Conservation (phyloP, 2,329 filamentous ascomycete species). For the Hypoxylon sp. region DNA sequence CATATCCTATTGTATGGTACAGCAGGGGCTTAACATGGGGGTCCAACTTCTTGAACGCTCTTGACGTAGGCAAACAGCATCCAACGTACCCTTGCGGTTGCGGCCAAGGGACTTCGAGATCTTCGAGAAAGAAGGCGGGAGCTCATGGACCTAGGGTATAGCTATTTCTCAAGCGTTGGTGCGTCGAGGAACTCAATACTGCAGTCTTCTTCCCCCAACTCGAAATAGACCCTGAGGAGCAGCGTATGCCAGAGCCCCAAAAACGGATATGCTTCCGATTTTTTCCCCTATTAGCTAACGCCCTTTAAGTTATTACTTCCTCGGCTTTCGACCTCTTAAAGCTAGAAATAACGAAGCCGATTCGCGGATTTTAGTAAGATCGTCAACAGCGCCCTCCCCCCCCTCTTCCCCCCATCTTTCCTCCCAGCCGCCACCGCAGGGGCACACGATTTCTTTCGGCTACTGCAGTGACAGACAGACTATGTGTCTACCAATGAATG, state of each 20-base stretch:
- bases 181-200: not conserved
- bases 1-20: conserved; percentile 9
- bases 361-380: conserved; percentile 6
- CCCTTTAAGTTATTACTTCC: not conserved
- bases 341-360: conserved; percentile 4
- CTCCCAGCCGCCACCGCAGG: conserved; percentile 10
- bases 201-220: conserved; percentile 3
- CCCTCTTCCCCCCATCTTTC: conserved; percentile 22
- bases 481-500: conserved; percentile 30
- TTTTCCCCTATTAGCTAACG: conserved; percentile 12
- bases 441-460: conserved; percentile 23
- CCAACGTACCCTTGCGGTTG: not conserved
- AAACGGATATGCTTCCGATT: conserved; percentile 4
- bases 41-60: conserved; percentile 12
- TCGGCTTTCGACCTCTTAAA: not conserved
- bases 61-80: conserved; percentile 11
- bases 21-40: conserved; percentile 3
- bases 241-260: conserved; percentile 12
- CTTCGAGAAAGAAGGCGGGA: conserved; percentile 18
- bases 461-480: conserved; percentile 21
- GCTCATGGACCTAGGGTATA: not conserved
- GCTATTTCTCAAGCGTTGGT: not conserved
- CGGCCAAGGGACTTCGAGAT: not conserved
- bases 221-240: conserved; percentile 9
- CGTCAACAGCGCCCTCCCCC: conserved; percentile 2